Evolutionary conservation across 345 rosid species (phyloP).

Genomic region (Hevea brasiliensis): DNA sequence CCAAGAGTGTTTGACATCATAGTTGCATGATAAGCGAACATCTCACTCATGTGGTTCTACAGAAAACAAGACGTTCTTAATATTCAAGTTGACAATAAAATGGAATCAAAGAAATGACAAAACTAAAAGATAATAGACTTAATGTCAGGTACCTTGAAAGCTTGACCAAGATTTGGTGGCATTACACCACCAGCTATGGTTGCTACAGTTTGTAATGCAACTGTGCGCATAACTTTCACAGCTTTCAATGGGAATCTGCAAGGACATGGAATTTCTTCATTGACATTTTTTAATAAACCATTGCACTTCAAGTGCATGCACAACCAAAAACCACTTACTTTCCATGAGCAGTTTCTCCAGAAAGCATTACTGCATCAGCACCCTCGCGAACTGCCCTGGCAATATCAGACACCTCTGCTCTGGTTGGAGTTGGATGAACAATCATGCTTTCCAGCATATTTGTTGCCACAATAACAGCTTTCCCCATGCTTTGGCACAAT

Average conservation of each 20-base stretch:
- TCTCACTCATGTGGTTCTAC: constrained; percentile 96
- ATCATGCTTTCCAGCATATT: constrained; percentile 99
- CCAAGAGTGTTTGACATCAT: constrained; percentile 99
- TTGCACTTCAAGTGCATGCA: background rate
- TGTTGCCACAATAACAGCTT: constrained; percentile 98
- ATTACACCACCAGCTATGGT: constrained; percentile 69
- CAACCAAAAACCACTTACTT: constrained; percentile 53
- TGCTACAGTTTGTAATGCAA: constrained; percentile 89
- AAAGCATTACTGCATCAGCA: constrained; percentile 97
- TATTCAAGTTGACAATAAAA: constrained; percentile 5
- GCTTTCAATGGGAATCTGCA: constrained; percentile 90
- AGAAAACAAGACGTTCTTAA: constrained; percentile 16
- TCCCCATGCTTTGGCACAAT: constrained; percentile 97
- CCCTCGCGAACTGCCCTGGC: constrained; percentile 99
- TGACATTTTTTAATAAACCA: background rate
- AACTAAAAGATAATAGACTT: background rate
- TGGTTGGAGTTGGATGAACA: constrained; percentile 95
- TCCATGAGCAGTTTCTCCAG: constrained; percentile 99
- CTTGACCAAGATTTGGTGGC: constrained; percentile 93
- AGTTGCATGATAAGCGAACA: constrained; percentile 99
- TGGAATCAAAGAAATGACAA: background rate
- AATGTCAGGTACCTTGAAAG: constrained; percentile 51
- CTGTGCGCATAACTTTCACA: constrained; percentile 97
- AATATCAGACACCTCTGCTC: constrained; percentile 99
- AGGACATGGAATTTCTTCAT: constrained; percentile 19